Evolutionary conservation across 1,284 basidiomycete genomes (phyloP).

Genomic region (Puccinia hordei): DNA sequence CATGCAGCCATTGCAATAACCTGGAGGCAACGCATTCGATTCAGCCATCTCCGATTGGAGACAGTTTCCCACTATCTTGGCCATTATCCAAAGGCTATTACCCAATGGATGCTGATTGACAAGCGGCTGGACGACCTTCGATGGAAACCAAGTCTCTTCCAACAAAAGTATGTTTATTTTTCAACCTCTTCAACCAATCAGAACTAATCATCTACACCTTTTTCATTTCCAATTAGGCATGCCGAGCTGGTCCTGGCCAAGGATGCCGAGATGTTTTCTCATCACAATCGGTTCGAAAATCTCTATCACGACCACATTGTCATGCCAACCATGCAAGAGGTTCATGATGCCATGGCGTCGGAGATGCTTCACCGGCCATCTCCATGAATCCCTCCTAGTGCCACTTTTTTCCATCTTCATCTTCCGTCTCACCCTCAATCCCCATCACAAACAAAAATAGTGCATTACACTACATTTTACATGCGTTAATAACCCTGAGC

Average conservation of each 20-base stretch:
- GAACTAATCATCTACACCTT: not conserved
- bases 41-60: conserved; percentile 17
- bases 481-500: no score
- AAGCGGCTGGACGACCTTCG: not conserved
- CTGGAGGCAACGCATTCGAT: not conserved
- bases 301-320: not conserved
- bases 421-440: no score
- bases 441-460: no score
- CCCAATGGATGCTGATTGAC: conserved; percentile 4
- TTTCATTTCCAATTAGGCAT: not conserved
- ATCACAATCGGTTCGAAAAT: not conserved
- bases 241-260: not conserved
- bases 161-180: not conserved
- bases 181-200: not conserved
- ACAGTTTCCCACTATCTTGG: not conserved
- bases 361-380: not conserved
- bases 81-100: not conserved
- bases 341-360: not conserved
- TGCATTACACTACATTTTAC: no score
- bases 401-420: no score
- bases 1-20: not conserved
- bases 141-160: not conserved
- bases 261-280: not conserved
- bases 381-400: not conserved
- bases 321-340: conserved; percentile 4